Evolutionary conservation across 257 asterid genomes (phyloP).

Genomic region (Nicotiana knightiana): DNA sequence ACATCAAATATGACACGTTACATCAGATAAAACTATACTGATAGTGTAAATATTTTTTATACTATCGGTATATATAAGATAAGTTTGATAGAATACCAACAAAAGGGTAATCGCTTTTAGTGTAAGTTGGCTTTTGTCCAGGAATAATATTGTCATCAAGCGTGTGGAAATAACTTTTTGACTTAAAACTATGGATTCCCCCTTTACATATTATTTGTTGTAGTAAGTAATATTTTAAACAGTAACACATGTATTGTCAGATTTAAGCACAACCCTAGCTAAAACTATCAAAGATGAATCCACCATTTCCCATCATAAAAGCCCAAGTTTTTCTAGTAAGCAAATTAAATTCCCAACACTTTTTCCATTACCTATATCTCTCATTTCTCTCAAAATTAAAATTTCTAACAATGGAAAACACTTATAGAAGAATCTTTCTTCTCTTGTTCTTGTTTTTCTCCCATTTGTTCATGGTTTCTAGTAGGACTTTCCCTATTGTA

Average conservation of each 20-base stretch:
- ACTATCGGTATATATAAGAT: too few relatives aligned
- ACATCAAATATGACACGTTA: too few relatives aligned
- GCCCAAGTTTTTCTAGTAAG: conserved; percentile 5
- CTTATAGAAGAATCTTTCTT: conserved; percentile 20
- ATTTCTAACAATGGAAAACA: conserved; percentile 12
- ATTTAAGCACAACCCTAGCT: conserved; percentile 22
- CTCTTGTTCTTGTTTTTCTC: conserved; percentile 23
- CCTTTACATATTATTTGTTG: conserved; percentile 8
- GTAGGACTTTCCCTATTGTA: not conserved
- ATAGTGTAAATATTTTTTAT: too few relatives aligned
- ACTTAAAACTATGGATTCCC: conserved; percentile 15
- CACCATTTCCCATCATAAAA: conserved; percentile 15
- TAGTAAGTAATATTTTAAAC: not conserved
- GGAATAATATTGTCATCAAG: not conserved
- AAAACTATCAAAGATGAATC: conserved; percentile 1
- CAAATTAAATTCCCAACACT: not conserved
- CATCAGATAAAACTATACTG: too few relatives aligned
- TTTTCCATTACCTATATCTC: too few relatives aligned
- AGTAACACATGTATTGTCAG: conserved; percentile 36
- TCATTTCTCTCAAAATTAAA: not conserved
- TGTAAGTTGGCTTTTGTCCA: not conserved
- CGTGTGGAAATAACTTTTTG: not conserved
- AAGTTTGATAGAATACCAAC: not conserved
- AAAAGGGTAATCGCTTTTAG: not conserved
- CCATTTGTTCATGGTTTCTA: conserved; percentile 5